phyloP scores from a whole-genome alignment of 495 filamentous ascomycete species.

The Tirmania nivea region DNA sequence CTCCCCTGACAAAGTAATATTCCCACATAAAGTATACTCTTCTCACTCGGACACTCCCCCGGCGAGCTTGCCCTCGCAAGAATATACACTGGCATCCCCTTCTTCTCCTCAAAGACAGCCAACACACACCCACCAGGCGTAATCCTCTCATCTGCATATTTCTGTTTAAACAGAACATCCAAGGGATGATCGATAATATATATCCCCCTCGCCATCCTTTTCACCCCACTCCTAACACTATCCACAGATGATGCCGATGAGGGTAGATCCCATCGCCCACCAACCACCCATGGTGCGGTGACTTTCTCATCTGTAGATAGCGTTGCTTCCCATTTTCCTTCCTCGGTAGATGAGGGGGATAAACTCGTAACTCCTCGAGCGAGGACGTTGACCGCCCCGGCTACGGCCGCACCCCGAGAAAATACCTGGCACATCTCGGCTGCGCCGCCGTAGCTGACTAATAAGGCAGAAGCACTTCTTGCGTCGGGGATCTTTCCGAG shows the following conservation, averaged over 20 bases:
- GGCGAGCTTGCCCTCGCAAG: constrained; percentile 5
- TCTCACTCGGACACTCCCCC: constrained; percentile 7
- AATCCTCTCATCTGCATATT: constrained; percentile 11
- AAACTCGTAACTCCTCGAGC: constrained; percentile 36
- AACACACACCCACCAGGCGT: constrained; percentile 7
- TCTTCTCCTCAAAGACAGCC: constrained; percentile 3
- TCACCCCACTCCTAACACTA: constrained; percentile 1
- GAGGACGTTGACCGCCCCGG: constrained; percentile 77
- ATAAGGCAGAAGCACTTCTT: constrained; percentile 15
- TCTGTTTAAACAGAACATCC: constrained; percentile 5
- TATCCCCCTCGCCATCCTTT: constrained; percentile 1
- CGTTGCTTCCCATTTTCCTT: not conserved
- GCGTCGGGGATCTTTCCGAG: constrained; percentile 34
- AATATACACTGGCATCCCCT: constrained; percentile 8
- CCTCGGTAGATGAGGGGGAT: not conserved
- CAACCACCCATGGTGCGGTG: constrained; percentile 7
- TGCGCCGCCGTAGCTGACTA: constrained; percentile 49
- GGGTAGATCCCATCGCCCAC: not conserved
- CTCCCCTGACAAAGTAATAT: too few relatives aligned
- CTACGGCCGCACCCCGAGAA: constrained; percentile 79
- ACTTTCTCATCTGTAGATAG: constrained; percentile 10
- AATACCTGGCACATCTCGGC: constrained; percentile 86
- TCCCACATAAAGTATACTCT: not conserved
- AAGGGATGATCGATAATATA: constrained; percentile 1
- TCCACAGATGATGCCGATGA: not conserved